Evolutionary conservation across 2,329 filamentous ascomycete species (phyloP), one percentile per base, ranked within the genome.

Genomic region (Cephalotrichum gorgonifer): DNA sequence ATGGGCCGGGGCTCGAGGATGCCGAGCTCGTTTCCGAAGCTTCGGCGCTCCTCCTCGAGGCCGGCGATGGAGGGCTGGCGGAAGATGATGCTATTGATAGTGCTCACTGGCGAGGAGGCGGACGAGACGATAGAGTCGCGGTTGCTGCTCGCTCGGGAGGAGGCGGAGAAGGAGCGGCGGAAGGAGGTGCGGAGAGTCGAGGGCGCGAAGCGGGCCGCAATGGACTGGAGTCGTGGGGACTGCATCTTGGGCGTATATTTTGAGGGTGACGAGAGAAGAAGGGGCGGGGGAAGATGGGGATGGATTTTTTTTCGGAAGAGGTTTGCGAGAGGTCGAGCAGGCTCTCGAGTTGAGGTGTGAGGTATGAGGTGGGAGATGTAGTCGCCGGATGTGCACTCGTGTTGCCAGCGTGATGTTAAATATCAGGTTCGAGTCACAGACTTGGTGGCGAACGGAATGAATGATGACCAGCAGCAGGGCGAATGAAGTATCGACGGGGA

Each of bases 1-100:
- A 81, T 70, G 11, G 79, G 79, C 41, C 79, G 66, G 2, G 79
- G 79, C 63, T 83, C 79, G 25, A 83, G 70, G 17, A 83, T 66
- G 55, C 67, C 69, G 8, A 82, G 66, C 56, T 77, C 76, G 47
- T 66, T 67, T 9, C 70, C 69, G 49, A 77, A 79, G 55, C 63
- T 70, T 56, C 64, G 66, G 54, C 71, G 72, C 63, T 82, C 78
- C 57, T 77, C 76, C 56, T 81, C 75, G 52, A 79, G 64, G 56
- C 74, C 69, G n/a, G 75, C 59, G 53, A 79, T 71, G 17, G 74
- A 78, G 12, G 76, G 74, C 55, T 78, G 76, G n/a, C 72, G 68
- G 55, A 74, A 71, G 52, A 82, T 73, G 59, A 81, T 72, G 56
- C 69, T 74, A 65, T 80, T 81, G 67, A 81, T 77, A 47, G 74